phyloP scores from a whole-genome alignment of 2,329 filamentous ascomycete genomes.

The Dryadomyces sulphureus region DNA sequence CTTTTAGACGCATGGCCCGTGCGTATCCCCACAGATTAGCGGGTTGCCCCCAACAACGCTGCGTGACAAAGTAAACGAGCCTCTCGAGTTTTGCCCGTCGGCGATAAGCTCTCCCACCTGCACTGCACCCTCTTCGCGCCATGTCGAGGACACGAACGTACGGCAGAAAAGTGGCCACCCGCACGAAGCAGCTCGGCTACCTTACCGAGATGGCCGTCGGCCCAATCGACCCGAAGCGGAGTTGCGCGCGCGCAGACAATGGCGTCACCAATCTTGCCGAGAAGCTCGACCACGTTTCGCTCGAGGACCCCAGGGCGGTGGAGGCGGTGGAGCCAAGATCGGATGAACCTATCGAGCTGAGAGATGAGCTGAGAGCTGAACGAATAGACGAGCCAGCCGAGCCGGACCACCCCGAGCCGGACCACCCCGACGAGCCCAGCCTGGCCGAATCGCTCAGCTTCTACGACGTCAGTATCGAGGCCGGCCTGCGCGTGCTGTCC shows the following conservation, averaged over 20 bases:
- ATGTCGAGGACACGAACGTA: conserved; percentile 36
- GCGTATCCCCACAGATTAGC: not conserved
- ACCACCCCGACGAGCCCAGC: conserved; percentile 1
- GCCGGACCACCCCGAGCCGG: not conserved
- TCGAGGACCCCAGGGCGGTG: conserved; percentile 3
- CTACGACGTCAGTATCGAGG: conserved; percentile 9
- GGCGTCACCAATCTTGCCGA: conserved; percentile 12
- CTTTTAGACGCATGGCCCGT: conserved; percentile 1
- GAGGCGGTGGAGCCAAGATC: not conserved
- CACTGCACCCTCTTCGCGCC: no score
- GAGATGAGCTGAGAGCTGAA: no score
- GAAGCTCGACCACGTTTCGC: conserved; percentile 10
- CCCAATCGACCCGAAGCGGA: conserved; percentile 22
- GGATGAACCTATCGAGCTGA: no score
- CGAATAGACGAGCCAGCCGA: not conserved
- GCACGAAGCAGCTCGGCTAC: conserved; percentile 24
- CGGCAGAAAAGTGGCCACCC: conserved; percentile 30
- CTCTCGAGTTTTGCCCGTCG: no score
- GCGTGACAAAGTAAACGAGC: no score
- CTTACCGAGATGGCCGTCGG: conserved; percentile 36
- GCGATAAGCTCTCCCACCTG: no score
- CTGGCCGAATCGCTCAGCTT: conserved; percentile 5
- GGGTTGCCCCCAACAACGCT: conserved; percentile 5
- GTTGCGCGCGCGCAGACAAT: conserved; percentile 8
- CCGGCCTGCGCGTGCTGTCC: conserved; percentile 26